Evolutionary conservation across 352 stramenopile species (phyloP).

Genomic region (Pseudoperonospora humuli): DNA sequence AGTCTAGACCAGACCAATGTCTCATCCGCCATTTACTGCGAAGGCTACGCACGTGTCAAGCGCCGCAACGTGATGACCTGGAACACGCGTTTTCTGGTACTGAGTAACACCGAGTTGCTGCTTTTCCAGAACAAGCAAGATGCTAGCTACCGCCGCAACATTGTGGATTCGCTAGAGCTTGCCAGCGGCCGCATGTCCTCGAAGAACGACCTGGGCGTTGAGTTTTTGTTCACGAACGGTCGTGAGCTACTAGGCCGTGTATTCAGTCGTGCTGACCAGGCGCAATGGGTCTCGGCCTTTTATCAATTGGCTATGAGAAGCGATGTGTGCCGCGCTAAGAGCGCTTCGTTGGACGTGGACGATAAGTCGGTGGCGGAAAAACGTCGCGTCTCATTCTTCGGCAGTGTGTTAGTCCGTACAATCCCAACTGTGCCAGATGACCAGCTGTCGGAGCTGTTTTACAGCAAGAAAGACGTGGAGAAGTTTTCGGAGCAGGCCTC

Average conservation of each 20-base stretch:
- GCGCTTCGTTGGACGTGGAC: slow-evolving; percentile 20
- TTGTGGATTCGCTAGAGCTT: slow-evolving; percentile 35
- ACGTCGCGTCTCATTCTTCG: slow-evolving; percentile 54
- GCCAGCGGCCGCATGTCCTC: slow-evolving; percentile 31
- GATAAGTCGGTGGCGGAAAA: slow-evolving; percentile 20
- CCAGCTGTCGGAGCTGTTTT: slow-evolving; percentile 50
- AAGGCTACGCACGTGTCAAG: slow-evolving; percentile 61
- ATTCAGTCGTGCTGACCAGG: slow-evolving; percentile 48
- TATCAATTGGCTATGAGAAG: slow-evolving; percentile 43
- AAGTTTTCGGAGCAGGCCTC: slow-evolving; percentile 48
- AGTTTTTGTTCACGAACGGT: slow-evolving; percentile 38
- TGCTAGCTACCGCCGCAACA: slow-evolving; percentile 27
- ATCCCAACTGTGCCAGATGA: slow-evolving; percentile 46
- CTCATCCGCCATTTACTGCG: slow-evolving; percentile 24
- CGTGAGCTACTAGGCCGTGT: slow-evolving; percentile 38
- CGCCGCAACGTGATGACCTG: slow-evolving; percentile 45
- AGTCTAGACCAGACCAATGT: slow-evolving; percentile 20
- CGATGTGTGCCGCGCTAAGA: slow-evolving; percentile 28
- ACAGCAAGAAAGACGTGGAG: slow-evolving; percentile 53
- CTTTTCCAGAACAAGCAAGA: slow-evolving; percentile 53
- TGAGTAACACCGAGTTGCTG: slow-evolving; percentile 34
- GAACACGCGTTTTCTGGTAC: slow-evolving; percentile 55
- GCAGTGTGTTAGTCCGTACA: slow-evolving; percentile 45
- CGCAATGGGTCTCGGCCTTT: slow-evolving; percentile 58
- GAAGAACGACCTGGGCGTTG: slow-evolving; percentile 38